These are phyloP conservation scores for Fusarium sarcochroum DNA, from an alignment of 2,329 filamentous ascomycete species.

Conservation along the genomic window DNA sequence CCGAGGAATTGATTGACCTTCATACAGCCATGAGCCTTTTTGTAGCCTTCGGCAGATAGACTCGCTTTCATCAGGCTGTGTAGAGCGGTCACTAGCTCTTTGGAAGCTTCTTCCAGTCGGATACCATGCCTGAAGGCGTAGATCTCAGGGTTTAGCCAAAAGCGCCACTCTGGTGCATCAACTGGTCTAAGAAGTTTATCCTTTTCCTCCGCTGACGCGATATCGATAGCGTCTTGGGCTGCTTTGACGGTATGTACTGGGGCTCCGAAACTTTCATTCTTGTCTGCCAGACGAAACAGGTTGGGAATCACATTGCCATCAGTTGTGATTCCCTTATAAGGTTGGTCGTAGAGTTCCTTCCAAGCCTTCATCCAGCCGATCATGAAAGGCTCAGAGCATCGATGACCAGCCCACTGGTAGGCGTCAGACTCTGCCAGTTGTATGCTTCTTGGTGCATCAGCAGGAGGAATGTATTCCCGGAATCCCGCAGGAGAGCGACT, in stretches of 20 bases:
- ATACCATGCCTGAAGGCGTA: constrained; percentile 75
- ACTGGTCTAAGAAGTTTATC: constrained; percentile 68
- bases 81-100: constrained; percentile 62
- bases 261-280: constrained; percentile 17
- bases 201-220: constrained; percentile 55
- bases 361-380: constrained; percentile 31
- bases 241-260: neutral
- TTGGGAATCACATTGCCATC: constrained; percentile 18
- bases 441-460: constrained; percentile 21
- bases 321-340: constrained; percentile 25
- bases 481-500: constrained; percentile 15
- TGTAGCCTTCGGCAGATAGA: constrained; percentile 77
- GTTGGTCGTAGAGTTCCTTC: constrained; percentile 18
- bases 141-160: constrained; percentile 78
- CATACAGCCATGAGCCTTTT: constrained; percentile 77
- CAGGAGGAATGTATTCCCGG: constrained; percentile 29
- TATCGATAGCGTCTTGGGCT: constrained; percentile 10
- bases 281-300: constrained; percentile 17
- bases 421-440: constrained; percentile 26
- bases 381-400: constrained; percentile 38
- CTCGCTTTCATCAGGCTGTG: constrained; percentile 69
- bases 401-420: constrained; percentile 27
- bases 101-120: constrained; percentile 71
- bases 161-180: constrained; percentile 78
- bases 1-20: constrained; percentile 81